Evolutionary conservation across 75 land plant genomes (phyloP).

Genomic region (Sequoia sempervirens): DNA sequence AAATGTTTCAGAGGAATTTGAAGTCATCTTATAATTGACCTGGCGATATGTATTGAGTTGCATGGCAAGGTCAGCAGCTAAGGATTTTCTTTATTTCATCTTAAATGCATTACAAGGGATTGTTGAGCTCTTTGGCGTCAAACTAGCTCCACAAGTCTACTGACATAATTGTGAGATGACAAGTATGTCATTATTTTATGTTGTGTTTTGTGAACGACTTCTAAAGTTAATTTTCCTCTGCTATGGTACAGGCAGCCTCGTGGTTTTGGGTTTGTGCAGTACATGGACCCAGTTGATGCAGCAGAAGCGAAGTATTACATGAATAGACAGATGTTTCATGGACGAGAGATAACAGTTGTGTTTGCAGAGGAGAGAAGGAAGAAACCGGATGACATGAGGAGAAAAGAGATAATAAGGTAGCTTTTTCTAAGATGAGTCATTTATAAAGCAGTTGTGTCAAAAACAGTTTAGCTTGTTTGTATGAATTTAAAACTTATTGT

Average conservation of each 20-base stretch:
- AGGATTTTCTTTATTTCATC: neutral
- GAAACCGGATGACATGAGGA: conserved; percentile 67
- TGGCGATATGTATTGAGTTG: conserved; percentile 11
- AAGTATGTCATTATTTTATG: conserved; percentile 3
- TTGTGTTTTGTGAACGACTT: neutral
- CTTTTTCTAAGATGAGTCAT: neutral
- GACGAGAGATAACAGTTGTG: conserved; percentile 76
- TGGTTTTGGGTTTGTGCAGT: conserved; percentile 89
- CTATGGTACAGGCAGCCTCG: conserved; percentile 62
- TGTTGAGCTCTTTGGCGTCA: neutral
- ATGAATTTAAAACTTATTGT: neutral
- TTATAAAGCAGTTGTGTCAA: conserved; percentile 7
- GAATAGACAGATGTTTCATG: conserved; percentile 67
- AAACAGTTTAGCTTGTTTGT: conserved; percentile 9
- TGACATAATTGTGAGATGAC: neutral
- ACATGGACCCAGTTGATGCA: conserved; percentile 70
- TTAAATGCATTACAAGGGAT: neutral
- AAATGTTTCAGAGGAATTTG: neutral
- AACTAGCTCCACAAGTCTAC: neutral
- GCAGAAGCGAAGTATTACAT: conserved; percentile 70
- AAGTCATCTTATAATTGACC: conserved; percentile 5
- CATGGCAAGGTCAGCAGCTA: conserved; percentile 1
- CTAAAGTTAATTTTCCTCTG: conserved; percentile 1
- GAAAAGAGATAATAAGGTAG: conserved; percentile 10
- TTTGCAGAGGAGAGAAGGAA: conserved; percentile 88